phyloP scores from a whole-genome alignment of 78 protist genomes.

The slime mould (Dictyostelium discoideum) region DNA sequence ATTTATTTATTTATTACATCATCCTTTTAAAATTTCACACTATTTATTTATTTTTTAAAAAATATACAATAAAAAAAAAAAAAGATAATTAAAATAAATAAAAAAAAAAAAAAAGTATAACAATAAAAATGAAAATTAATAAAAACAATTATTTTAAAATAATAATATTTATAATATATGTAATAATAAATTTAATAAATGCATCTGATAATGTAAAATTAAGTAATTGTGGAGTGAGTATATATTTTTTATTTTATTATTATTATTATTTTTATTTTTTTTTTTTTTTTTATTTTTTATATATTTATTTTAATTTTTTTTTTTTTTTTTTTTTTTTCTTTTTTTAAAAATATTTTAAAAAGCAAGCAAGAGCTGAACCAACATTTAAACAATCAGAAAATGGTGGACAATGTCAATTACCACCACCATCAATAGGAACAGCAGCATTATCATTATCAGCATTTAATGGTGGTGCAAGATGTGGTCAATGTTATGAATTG shows the following conservation, averaged over 20 bases:
- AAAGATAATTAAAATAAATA: not conserved
- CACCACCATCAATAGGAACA: constrained; percentile 14
- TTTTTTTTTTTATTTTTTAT: not conserved
- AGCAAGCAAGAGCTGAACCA: constrained; percentile 46
- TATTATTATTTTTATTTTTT: not conserved
- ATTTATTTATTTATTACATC: no score
- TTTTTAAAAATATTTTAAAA: not conserved
- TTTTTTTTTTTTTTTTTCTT: not conserved
- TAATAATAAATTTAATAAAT: not conserved
- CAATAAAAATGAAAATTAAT: not conserved
- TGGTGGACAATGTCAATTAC: constrained; percentile 4
- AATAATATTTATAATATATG: not conserved
- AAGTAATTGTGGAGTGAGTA: not conserved
- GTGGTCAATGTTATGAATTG: constrained; percentile 55
- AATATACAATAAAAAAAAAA: not conserved
- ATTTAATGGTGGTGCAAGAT: constrained; percentile 31
- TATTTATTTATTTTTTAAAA: no score
- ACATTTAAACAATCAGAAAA: constrained; percentile 28
- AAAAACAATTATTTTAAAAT: not conserved
- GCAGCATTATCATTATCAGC: not conserved
- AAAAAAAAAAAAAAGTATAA: not conserved
- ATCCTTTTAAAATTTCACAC: no score
- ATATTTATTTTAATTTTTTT: not conserved
- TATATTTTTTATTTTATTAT: not conserved
- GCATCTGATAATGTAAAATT: not conserved